Percentiles rank a stretch among this genome's conserved stretches.
Evolutionary conservation across 2,329 filamentous ascomycete genomes (phyloP).

Genomic region (Fusarium sp.): DNA sequence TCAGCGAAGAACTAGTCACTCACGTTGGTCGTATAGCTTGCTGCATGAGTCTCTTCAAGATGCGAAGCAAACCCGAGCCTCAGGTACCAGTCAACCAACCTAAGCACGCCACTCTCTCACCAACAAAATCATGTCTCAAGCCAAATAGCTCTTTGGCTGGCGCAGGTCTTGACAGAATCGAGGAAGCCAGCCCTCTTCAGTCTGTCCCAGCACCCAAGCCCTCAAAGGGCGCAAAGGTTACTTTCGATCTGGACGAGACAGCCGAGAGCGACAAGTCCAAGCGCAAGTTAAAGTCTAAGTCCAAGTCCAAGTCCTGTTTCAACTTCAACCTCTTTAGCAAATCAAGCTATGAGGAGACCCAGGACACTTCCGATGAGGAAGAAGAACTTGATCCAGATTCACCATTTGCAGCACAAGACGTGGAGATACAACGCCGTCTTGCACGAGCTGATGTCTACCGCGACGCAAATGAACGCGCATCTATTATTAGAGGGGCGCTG

Average conservation of each 20-base stretch:
- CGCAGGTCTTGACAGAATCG: background rate
- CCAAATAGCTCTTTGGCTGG: background rate
- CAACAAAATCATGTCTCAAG: background rate
- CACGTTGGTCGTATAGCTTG: background rate
- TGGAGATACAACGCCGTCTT: background rate
- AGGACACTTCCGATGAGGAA: background rate
- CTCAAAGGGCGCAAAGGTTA: background rate
- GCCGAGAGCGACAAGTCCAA: background rate
- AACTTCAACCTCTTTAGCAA: background rate
- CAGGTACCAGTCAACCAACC: background rate
- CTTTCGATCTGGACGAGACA: background rate
- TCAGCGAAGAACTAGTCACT: background rate
- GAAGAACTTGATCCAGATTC: background rate
- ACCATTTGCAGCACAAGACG: background rate
- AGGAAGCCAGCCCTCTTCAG: background rate
- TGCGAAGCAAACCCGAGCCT: background rate
- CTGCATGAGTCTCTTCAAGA: background rate
- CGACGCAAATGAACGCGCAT: background rate
- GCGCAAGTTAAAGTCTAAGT: background rate
- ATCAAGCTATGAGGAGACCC: fast-evolving
- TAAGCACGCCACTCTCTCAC: background rate
- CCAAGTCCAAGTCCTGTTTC: background rate
- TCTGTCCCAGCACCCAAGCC: background rate
- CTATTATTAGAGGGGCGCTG: constrained; percentile 5
- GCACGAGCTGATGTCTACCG: background rate